Base-by-base conservation (phyloP, 768 basidiomycete species). In the Panus rudis region DNA sequence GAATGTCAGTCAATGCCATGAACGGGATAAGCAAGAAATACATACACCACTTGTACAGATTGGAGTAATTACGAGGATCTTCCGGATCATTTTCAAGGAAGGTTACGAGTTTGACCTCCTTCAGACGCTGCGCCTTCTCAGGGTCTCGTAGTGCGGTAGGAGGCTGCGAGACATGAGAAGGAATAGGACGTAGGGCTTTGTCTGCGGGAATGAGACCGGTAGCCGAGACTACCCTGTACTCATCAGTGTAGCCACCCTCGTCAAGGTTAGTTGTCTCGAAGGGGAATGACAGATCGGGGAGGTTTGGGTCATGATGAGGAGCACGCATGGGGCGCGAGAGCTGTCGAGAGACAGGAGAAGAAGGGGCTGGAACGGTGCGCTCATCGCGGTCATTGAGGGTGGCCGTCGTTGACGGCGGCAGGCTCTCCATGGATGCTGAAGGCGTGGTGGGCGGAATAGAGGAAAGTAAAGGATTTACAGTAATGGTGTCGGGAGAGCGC, bases 1-100 rank as follows among this genome's bases (percentile, higher is more conserved):
- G 25, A 28, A 22, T 39, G 22, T 38, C 25, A 32, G n/a, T 41
- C n/a, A n/a, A n/a, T n/a, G n/a, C n/a, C n/a, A n/a, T n/a, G n/a
- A n/a, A 42, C 13, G 8, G 23, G 8, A 10, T 17, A 19, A 12
- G 21, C 13, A 25, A 33, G 20, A 14, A 35, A 11, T 13, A 61
- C 58, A 42, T 54, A 61, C 62, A 64, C 67, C 61, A 63, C 39
- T 58, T 57, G 49, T 60, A 62, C 30, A 48, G 17, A 21, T 47
- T 42, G 14, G 60, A 56, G 59, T 59, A 66, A 32, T 66, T 67
- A 27, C 64, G 57, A 13, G 68, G 69, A 57, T 70, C 66, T 44
- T 66, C 63, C 3, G 65, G 61, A 41, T 69, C 69, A 45, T 61
- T 52, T 14, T 56, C 60, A 42, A 53, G 56, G 59, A 60, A 69